Base-by-base conservation (phyloP, 2,329 filamentous ascomycete species). In the Colletotrichum sp. region DNA sequence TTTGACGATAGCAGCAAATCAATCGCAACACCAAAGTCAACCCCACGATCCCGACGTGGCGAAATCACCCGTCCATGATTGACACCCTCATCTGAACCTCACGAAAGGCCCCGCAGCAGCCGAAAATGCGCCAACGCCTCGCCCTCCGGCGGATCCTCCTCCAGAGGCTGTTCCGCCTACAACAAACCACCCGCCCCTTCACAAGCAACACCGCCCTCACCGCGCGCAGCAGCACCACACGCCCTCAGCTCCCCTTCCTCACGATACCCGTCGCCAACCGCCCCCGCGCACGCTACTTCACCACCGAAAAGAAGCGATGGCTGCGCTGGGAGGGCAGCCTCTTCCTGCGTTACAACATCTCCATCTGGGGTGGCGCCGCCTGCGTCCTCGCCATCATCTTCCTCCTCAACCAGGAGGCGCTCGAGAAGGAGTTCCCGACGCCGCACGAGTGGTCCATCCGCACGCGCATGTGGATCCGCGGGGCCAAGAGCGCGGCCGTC, bases 381-480 rank as follows among this genome's bases (percentile, higher is more conserved):
- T 90, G 93, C 75, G 84, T 92, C 57, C 86, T 91, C 52, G 86
- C 94, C 12, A 90, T 93, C 52, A 89, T 90, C 78, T 91, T 92
- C 78, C 93, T 93, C 18, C 82, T 95, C 44, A 89, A 94, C 81
- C 93, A 96, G 81, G 95, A 98, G 84, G 87, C 89, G 76, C 88
- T 95, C 60, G 96, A 98, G 85, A 90, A 93, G 64, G 88, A 90
- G 69, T 95, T 93, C 82, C 96, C 96, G 0, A 96, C 95, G 2
- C 96, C 96, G 2, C 90, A 91, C 30, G 96, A 98, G 83, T 98
- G 96, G 95, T 87, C 87, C 0, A 94, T 92, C 83, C 85, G 92
- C 78, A 95, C 94, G 62, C 89, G 95, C 28, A 91, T 94, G 85
- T 88, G 89, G 52, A 89, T 95, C 77, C 90, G 95, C 55, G 90